phyloP scores from a whole-genome alignment of 257 asterid species.

The Lavandula angustifolia region DNA sequence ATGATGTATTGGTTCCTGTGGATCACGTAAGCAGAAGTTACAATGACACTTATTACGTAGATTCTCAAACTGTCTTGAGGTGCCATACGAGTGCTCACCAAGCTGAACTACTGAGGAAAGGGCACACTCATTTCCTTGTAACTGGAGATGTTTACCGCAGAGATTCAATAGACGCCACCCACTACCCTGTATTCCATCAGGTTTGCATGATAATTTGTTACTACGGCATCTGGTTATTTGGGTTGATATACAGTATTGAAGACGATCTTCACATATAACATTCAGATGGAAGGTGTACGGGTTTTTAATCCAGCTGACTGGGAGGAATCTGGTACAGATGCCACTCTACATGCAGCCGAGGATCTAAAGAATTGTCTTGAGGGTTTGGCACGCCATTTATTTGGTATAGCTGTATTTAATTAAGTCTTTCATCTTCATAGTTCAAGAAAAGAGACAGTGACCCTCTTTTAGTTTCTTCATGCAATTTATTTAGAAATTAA shows the following conservation, averaged over 20 bases:
- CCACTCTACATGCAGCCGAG: constrained; percentile 75
- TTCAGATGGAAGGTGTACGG: constrained; percentile 98
- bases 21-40: constrained; percentile 80
- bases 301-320: constrained; percentile 65
- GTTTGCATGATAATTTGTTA: constrained; percentile 39
- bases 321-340: constrained; percentile 72
- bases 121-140: constrained; percentile 78
- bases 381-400: constrained; percentile 88
- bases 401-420: constrained; percentile 50
- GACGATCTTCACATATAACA: constrained; percentile 17
- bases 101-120: constrained; percentile 76
- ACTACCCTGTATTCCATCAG: constrained; percentile 99
- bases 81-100: constrained; percentile 99
- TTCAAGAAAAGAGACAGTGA: constrained; percentile 1
- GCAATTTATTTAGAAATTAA: neutral
- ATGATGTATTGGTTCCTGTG: constrained; percentile 94
- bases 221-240: constrained; percentile 36
- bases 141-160: constrained; percentile 97
- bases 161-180: constrained; percentile 93
- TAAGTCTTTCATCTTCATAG: constrained; percentile 17
- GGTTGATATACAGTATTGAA: constrained; percentile 23
- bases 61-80: constrained; percentile 88
- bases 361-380: constrained; percentile 92
- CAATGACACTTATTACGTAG: constrained; percentile 92
- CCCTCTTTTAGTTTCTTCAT: constrained; percentile 8